A percentile compares a stretch with the other conserved stretches of the same genome.
These are phyloP conservation scores for Aspergillus indologenus DNA, from an alignment of 495 filamentous ascomycete genomes.

Conservation along the genomic window DNA sequence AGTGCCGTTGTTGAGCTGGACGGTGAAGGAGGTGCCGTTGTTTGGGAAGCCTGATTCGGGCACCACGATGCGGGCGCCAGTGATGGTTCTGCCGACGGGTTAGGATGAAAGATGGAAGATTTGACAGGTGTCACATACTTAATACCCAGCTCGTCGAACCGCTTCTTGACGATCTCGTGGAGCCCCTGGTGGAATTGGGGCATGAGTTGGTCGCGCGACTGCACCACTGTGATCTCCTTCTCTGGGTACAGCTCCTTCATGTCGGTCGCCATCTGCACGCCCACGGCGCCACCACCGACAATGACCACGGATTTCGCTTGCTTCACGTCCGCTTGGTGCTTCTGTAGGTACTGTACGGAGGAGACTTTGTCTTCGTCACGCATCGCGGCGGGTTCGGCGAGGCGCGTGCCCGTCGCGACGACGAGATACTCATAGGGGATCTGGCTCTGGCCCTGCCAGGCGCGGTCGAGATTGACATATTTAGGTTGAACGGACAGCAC, in stretches of 20 bases:
- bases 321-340: conserved; percentile 36
- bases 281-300: conserved; percentile 60
- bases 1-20: conserved; percentile 35
- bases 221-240: conserved; percentile 56
- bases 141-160: conserved; percentile 41
- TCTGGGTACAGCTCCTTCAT: conserved; percentile 56
- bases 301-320: conserved; percentile 47
- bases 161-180: conserved; percentile 43
- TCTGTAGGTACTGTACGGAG: conserved; percentile 38
- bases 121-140: conserved; percentile 13
- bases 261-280: conserved; percentile 59
- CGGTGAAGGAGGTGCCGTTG: conserved; percentile 26
- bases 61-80: conserved; percentile 33
- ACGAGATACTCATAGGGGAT: conserved; percentile 48
- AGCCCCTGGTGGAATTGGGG: conserved; percentile 49
- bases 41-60: conserved; percentile 31
- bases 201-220: conserved; percentile 54
- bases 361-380: conserved; percentile 43
- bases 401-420: conserved; percentile 46
- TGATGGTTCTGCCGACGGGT: conserved; percentile 25
- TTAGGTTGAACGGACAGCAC: conserved; percentile 39
- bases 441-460: conserved; percentile 41
- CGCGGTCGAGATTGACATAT: conserved; percentile 43
- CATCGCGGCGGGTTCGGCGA: conserved; percentile 46
- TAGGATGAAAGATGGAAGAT: background rate